phyloP scores from a whole-genome alignment of 768 basidiomycete species.

The Holtermanniella nyarrowii region DNA sequence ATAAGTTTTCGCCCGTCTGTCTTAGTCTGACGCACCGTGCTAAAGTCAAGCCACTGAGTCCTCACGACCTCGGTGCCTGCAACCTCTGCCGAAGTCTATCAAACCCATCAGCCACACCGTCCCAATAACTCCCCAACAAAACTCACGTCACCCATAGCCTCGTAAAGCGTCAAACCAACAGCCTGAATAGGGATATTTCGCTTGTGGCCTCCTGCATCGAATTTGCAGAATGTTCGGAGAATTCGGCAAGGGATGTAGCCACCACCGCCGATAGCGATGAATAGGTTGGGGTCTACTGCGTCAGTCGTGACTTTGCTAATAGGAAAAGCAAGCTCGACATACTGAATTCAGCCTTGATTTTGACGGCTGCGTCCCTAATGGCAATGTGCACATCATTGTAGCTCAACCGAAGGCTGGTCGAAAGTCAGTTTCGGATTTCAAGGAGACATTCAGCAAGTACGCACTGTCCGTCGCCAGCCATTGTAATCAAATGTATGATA shows the following conservation, averaged over 20 bases:
- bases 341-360: slow-evolving; percentile 64
- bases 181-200: slow-evolving; percentile 86
- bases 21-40: slow-evolving; percentile 39
- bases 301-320: background rate
- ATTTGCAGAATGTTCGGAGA: slow-evolving; percentile 76
- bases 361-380: slow-evolving; percentile 56
- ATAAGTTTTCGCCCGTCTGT: slow-evolving; percentile 43
- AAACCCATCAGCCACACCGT: background rate
- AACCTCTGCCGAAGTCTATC: slow-evolving; percentile 29
- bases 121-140: too few species aligned
- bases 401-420: slow-evolving; percentile 49
- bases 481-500: too few species aligned
- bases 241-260: slow-evolving; percentile 95
- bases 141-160: slow-evolving; percentile 67
- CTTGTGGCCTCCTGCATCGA: slow-evolving; percentile 45
- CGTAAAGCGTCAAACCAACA: slow-evolving; percentile 91
- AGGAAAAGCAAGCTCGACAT: slow-evolving; percentile 8
- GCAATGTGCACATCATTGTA: slow-evolving; percentile 88
- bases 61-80: slow-evolving; percentile 61
- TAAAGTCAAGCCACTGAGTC: slow-evolving; percentile 78
- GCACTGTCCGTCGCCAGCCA: slow-evolving; percentile 5
- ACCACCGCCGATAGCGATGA: slow-evolving; percentile 44
- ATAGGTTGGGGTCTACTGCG: slow-evolving; percentile 23
- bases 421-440: background rate
- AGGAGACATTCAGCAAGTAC: background rate